phyloP scores from a whole-genome alignment of 2,329 filamentous ascomycete species.

The Fusarium begoniae region DNA sequence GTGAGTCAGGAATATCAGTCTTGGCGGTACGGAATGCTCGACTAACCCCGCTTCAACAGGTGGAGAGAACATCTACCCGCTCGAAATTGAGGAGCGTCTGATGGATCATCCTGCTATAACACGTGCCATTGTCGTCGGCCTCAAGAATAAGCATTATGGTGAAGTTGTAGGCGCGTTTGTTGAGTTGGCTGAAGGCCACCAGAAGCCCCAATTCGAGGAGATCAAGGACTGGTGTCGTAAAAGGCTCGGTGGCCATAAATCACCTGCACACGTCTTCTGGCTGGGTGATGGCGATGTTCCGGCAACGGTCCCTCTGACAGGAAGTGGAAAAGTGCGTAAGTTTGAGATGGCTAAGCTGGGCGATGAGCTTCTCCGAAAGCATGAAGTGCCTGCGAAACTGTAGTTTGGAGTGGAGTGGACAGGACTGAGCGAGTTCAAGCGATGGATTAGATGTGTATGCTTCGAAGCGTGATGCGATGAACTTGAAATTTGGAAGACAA shows the following conservation, averaged over 20 bases:
- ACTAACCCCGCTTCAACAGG: constrained; percentile 52
- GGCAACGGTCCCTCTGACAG: constrained; percentile 68
- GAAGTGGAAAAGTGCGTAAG: constrained; percentile 77
- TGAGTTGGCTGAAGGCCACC: constrained; percentile 47
- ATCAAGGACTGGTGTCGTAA: constrained; percentile 70
- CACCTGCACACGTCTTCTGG: constrained; percentile 79
- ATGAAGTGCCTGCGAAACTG: constrained; percentile 56
- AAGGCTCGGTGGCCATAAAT: constrained; percentile 72
- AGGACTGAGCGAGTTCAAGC: not conserved
- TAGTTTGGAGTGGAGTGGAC: constrained; percentile 39
- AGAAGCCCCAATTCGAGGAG: constrained; percentile 60
- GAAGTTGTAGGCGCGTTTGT: constrained; percentile 77
- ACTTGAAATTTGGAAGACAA: not conserved
- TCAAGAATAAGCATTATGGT: constrained; percentile 76
- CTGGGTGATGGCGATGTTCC: constrained; percentile 70
- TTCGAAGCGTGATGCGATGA: not conserved
- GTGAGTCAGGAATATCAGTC: constrained; percentile 45
- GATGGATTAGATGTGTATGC: not conserved
- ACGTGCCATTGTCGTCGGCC: constrained; percentile 74
- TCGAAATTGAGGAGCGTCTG: constrained; percentile 80
- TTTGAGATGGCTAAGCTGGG: constrained; percentile 68
- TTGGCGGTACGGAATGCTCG: constrained; percentile 18
- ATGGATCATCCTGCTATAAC: constrained; percentile 68
- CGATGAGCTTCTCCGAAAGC: constrained; percentile 62
- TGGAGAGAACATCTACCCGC: constrained; percentile 77